Conservation (phyloP, 371 early-diverging fungal species). For the Phascolomyces articulosus region DNA sequence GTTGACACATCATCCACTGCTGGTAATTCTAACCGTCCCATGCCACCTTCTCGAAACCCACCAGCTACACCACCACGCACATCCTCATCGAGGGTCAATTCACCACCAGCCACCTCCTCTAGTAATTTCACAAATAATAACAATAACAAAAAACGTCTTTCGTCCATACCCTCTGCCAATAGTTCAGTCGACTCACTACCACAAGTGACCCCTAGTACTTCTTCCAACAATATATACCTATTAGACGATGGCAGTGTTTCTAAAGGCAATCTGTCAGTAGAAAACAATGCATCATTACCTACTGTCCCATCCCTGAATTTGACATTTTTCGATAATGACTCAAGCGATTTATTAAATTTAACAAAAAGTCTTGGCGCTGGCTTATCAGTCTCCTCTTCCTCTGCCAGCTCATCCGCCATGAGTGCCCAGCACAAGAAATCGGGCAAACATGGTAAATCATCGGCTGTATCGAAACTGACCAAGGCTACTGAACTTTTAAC, state of each 20-base stretch:
- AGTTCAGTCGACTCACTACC: conserved; percentile 9
- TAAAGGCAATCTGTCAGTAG: conserved; percentile 15
- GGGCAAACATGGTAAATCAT: conserved; percentile 7
- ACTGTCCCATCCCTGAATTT: conserved; percentile 31
- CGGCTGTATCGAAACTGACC: conserved; percentile 17
- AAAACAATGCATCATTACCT: conserved; percentile 6
- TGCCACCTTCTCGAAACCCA: conserved; percentile 19
- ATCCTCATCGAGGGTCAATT: neutral
- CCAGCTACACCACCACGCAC: conserved; percentile 12
- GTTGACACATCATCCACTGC: conserved; percentile 21
- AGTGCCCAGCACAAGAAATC: conserved; percentile 5
- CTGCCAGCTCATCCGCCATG: neutral
- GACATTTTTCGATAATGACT: conserved; percentile 51
- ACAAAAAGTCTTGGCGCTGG: conserved; percentile 44
- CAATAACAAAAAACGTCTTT: conserved; percentile 11
- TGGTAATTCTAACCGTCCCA: neutral
- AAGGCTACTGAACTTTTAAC: conserved; percentile 21
- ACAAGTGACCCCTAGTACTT: neutral
- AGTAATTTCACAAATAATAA: neutral
- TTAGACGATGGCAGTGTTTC: conserved; percentile 15
- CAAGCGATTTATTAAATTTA: conserved; percentile 39
- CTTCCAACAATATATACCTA: conserved; percentile 18
- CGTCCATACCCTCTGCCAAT: conserved; percentile 16
- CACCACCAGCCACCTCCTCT: conserved; percentile 11
- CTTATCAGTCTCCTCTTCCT: conserved; percentile 9